Base-by-base conservation (phyloP, 495 filamentous ascomycete genomes). In the Sordaria brevicollis region DNA sequence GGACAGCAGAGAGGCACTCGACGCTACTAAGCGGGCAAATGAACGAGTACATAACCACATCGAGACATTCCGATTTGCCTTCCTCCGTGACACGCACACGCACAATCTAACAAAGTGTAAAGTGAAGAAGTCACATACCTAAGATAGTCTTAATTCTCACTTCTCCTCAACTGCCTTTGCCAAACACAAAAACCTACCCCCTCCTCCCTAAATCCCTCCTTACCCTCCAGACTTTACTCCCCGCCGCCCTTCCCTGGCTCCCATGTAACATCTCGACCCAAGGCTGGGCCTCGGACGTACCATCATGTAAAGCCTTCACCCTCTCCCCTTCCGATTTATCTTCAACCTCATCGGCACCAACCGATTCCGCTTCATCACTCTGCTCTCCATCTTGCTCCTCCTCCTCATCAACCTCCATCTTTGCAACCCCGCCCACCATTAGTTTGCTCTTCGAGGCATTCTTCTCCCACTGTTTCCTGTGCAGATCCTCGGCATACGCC, bases 401-500 rank as follows among this genome's bases (percentile, higher is more conserved):
- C 15, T n/a, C 21, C 5, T 36, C n/a, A 41, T n/a, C 38, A 35
- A 34, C 21, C 65, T 41, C 65, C 67, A 36, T 36, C 57, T 34
- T 33, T 21, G n/a, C 65, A 36, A 19, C 35, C 35, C 31, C 21
- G 0, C 29, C 19, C 72, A 38, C 10, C 70, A 49, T n/a, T 9
- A 10, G 0, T 6, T 62, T 62, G 49, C 10, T 31, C 29, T 1
- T 62, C 35, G 34, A 67, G 70, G 13, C 49, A 15, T 62, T 54
- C 4, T 19, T 37, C 15, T 13, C 39, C 67, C 65, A 67, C 9
- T 67, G 65, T 19, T 70, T 35, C 66, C 72, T 69, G 62, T 81
- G 79, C 5, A 87, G 66, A 17, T 85, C 83, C 71, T 89, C 86
- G 1, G 80, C 81, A 69, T 87, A 88, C 13, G 84, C 85, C 88